phyloP scores from a whole-genome alignment of 2,329 filamentous ascomycete species.

The Fusarium devonianum region DNA sequence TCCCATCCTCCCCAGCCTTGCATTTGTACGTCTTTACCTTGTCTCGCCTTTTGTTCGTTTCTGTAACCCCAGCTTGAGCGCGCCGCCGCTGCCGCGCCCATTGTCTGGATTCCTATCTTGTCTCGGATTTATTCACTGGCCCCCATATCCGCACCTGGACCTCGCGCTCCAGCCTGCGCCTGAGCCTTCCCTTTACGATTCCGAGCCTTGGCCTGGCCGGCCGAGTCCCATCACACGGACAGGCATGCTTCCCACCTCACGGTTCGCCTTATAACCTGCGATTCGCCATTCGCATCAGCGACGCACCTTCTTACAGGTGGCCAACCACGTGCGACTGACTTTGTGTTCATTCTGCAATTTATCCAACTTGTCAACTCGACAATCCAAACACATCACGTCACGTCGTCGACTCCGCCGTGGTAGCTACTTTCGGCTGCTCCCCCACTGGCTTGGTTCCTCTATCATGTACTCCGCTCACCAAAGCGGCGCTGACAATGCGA shows the following conservation, averaged over 20 bases:
- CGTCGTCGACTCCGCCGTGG: conserved; percentile 59
- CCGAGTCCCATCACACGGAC: conserved; percentile 33
- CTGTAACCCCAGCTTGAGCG: conserved; percentile 18
- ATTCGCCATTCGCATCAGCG: conserved; percentile 36
- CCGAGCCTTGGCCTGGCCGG: conserved; percentile 31
- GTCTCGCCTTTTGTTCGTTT: conserved; percentile 9
- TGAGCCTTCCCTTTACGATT: conserved; percentile 22
- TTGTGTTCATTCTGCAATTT: conserved; percentile 52
- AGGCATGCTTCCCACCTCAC: conserved; percentile 31
- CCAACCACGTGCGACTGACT: conserved; percentile 60
- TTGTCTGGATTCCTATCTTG: conserved; percentile 30
- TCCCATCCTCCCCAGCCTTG: conserved; percentile 20
- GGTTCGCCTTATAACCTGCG: conserved; percentile 37
- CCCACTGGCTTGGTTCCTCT: conserved; percentile 40
- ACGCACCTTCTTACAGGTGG: conserved; percentile 46
- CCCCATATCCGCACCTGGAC: conserved; percentile 18
- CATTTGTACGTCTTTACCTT: conserved; percentile 13
- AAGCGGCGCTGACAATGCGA: conserved; percentile 83
- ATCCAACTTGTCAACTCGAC: conserved; percentile 50
- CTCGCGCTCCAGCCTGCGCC: conserved; percentile 28
- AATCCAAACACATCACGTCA: conserved; percentile 68
- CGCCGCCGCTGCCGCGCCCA: conserved; percentile 19
- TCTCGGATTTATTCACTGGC: conserved; percentile 26
- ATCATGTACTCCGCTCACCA: conserved; percentile 56
- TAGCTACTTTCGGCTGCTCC: conserved; percentile 33